Base-by-base conservation (phyloP, 2,329 filamentous ascomycete species). In the Claviceps capensis region DNA sequence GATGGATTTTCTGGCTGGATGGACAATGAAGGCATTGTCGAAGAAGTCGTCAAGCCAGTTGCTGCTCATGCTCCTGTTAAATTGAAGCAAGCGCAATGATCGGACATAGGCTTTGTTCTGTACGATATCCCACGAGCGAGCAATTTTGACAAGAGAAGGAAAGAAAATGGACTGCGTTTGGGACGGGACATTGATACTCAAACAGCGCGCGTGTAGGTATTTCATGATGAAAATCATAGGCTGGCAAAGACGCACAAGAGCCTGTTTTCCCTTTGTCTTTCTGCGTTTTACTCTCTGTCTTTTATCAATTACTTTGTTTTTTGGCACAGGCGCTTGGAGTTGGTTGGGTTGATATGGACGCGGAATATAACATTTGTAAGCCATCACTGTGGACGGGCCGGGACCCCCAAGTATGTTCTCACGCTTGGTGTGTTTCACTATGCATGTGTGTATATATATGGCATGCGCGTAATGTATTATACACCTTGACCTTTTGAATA, bases 1-100 rank as follows among this genome's bases (percentile, higher is more conserved):
- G 55, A 59, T 2, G 61, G 60, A 19, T 61, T 57, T 38, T 61
- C 60, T 11, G 59, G 61, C 6, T 63, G 61, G 62, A 56, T 63
- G 49, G 58, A 62, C n/a, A 59, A 63, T 17, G 48, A 55, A 37
- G 36, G 38, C 41, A n/a, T 51, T 23, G 48, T 34, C n/a, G 45
- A 46, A 8, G 19, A 47, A n/a, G 23, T n/a, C 11, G 37, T 13
- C 14, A 48, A 48, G 16, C 16, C 22, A 5, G 26, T 45, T 38
- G 16, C 52, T 19, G 14, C 42, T 16, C 8, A 17, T 40, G 14
- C 40, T 1, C 13, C 38, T 46, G 22, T 17, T 3, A 42, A 44
- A 22, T n/a, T 48, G 5, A 47, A 50, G 17, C 16, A 44, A 37
- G 22, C 4, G 34, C n/a, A 34, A 50, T 41, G 36, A 42, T 30